These are phyloP conservation scores for Chromosphaera perkinsii DNA, from an alignment of 208 protist genomes.

Conservation along the genomic window DNA sequence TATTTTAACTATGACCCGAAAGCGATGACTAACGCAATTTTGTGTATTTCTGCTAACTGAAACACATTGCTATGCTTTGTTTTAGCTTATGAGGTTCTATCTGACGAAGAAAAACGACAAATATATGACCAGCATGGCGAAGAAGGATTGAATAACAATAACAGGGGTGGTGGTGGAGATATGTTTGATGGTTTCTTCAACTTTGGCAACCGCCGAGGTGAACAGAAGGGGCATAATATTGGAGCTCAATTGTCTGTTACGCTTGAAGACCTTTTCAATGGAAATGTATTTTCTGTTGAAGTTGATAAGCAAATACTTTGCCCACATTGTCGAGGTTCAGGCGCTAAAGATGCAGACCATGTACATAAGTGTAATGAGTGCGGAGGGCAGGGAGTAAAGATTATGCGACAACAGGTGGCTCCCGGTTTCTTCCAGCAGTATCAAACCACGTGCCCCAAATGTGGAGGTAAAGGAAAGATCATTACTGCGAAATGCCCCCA, in stretches of 20 bases:
- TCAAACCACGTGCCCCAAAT: constrained; percentile 24
- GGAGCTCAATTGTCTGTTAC: constrained; percentile 73
- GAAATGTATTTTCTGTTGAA: constrained; percentile 8
- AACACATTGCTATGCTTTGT: too few relatives aligned
- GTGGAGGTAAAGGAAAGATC: constrained; percentile 38
- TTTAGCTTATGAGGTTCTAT: constrained; percentile 59
- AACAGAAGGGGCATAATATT: constrained; percentile 24
- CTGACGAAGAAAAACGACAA: constrained; percentile 45
- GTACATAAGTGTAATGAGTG: constrained; percentile 27
- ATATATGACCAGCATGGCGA: constrained; percentile 64
- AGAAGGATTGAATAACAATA: constrained; percentile 48
- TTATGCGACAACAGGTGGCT: constrained; percentile 31
- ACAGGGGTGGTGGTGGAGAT: constrained; percentile 10
- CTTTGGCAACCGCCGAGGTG: constrained; percentile 8
- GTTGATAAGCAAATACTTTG: constrained; percentile 32
- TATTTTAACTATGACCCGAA: background rate
- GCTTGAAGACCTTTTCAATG: constrained; percentile 91
- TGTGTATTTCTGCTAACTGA: too few relatives aligned
- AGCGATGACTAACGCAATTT: background rate
- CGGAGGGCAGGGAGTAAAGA: constrained; percentile 18
- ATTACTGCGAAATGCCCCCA: constrained; percentile 13
- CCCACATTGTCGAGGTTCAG: constrained; percentile 36
- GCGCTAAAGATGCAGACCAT: constrained; percentile 20
- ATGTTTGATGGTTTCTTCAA: constrained; percentile 9
- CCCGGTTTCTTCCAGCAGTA: constrained; percentile 40